phyloP scores from a whole-genome alignment of 805 yeast genomes.

The Wickerhamiella parazyma region DNA sequence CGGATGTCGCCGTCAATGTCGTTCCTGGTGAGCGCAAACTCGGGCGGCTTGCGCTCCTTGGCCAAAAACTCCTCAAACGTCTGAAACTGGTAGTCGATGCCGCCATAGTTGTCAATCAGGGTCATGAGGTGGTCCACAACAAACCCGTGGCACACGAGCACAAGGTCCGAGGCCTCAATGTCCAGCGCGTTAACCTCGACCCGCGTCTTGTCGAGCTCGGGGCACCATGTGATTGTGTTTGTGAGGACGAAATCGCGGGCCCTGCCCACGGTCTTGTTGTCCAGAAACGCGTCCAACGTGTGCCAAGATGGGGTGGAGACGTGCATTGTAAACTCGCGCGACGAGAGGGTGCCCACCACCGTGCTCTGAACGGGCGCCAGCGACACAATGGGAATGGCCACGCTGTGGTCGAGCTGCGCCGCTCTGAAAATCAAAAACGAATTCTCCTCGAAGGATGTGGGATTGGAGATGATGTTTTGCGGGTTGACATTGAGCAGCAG shows the following conservation, averaged over 20 bases:
- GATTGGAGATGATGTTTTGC: conserved; percentile 75
- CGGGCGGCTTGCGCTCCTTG: conserved; percentile 11
- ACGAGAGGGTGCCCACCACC: conserved; percentile 15
- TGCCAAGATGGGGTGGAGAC: conserved; percentile 88
- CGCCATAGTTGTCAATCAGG: conserved; percentile 79
- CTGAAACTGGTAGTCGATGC: conserved; percentile 66
- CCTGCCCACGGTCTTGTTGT: conserved; percentile 49
- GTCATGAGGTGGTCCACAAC: conserved; percentile 61
- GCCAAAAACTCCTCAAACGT: conserved; percentile 71
- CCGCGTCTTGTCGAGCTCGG: conserved; percentile 17
- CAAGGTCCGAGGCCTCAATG: conserved; percentile 51
- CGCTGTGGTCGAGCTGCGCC: conserved; percentile 33
- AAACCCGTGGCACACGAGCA: conserved; percentile 66
- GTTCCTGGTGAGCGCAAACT: conserved; percentile 5
- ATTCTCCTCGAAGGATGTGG: conserved; percentile 71
- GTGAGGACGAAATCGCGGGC: conserved; percentile 44
- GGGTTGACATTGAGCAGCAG: conserved; percentile 73
- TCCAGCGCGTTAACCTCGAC: conserved; percentile 51
- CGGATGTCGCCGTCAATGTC: conserved; percentile 67
- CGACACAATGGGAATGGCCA: conserved; percentile 44
- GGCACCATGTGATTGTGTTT: conserved; percentile 55
- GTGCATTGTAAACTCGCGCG: conserved; percentile 48
- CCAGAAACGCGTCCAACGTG: conserved; percentile 60
- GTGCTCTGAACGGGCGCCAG: conserved; percentile 21
- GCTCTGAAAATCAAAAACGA: conserved; percentile 65